Conservation (phyloP, 176 grass and related monocot genomes). For the Hsuehochloa calcarea region DNA sequence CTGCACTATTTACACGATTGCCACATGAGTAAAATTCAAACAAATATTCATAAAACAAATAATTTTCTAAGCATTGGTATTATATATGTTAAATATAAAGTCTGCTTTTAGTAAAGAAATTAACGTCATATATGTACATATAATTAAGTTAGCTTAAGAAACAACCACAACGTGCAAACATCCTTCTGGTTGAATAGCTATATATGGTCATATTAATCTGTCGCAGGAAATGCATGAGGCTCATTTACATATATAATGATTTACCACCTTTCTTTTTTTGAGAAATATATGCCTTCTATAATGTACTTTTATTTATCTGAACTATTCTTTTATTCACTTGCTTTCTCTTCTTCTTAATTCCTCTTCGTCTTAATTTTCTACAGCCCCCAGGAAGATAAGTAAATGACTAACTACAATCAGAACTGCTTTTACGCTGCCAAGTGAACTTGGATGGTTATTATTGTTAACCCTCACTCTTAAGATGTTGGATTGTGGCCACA, state of each 20-base stretch:
- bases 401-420: not conserved
- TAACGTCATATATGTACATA: not conserved
- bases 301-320: not conserved
- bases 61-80: not conserved
- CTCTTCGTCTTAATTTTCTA: not conserved
- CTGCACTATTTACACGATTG: not conserved
- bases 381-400: not conserved
- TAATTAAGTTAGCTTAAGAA: not conserved
- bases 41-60: not conserved
- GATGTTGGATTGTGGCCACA: not conserved
- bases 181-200: not conserved
- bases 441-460: not conserved
- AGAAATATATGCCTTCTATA: not conserved
- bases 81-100: not conserved
- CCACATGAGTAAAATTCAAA: not conserved
- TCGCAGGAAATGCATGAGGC: not conserved
- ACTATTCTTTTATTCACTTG: not conserved
- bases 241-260: not conserved
- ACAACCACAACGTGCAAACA: not conserved
- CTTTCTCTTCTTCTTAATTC: not conserved
- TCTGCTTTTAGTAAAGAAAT: not conserved
- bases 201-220: not conserved
- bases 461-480: not conserved
- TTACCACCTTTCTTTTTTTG: not conserved
- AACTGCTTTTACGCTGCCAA: not conserved